phyloP scores from a whole-genome alignment of 225 moss, liverwort and hornwort species.

The Bryum argenteum region DNA sequence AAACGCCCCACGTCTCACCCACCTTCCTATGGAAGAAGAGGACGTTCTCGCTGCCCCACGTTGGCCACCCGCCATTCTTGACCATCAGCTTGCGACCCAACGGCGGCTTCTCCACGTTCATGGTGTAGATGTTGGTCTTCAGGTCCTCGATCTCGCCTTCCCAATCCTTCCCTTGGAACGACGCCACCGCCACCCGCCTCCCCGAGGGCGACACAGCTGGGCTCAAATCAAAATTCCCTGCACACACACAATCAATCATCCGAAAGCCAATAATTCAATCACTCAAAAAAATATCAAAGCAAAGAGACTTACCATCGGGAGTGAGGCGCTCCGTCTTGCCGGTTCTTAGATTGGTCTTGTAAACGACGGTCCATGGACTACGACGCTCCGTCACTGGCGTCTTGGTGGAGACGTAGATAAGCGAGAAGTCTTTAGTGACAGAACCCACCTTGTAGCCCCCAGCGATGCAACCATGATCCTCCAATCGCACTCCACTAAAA shows the following conservation, averaged over 20 bases:
- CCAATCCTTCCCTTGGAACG: background rate
- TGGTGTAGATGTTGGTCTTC: background rate
- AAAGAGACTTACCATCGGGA: background rate
- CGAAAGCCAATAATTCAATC: background rate
- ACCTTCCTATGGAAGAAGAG: background rate
- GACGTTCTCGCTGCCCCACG: background rate
- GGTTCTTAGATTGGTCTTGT: background rate
- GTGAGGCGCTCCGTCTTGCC: background rate
- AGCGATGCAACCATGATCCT: background rate
- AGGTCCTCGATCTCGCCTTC: background rate
- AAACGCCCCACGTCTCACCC: background rate
- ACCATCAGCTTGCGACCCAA: background rate
- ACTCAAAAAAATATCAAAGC: background rate
- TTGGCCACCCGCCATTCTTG: background rate
- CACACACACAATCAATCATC: background rate
- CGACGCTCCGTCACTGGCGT: background rate
- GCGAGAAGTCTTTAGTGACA: background rate
- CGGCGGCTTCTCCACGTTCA: background rate
- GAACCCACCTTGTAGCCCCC: background rate
- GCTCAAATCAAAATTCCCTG: background rate
- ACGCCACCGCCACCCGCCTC: background rate
- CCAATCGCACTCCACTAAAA: background rate
- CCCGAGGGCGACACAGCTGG: constrained; percentile 5
- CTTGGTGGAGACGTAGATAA: constrained; percentile 2
- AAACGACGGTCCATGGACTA: background rate